These are phyloP conservation scores for Heliosperma pusillum DNA, from an alignment of 148 eudicot species.

Conservation along the genomic window DNA sequence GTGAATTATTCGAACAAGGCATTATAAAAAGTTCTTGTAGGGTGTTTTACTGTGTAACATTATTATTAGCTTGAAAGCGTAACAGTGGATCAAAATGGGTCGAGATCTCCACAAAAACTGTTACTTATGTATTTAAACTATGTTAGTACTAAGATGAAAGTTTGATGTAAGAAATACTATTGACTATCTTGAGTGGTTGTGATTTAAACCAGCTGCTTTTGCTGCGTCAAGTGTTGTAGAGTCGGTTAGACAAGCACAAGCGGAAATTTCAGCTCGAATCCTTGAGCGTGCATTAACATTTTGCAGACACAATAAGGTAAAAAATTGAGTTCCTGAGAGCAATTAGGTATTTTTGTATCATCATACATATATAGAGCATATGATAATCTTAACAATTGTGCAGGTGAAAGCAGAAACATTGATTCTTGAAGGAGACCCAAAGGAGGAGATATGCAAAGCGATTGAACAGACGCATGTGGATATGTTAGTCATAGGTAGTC, in stretches of 20 bases:
- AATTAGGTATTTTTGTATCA: neutral
- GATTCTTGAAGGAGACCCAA: constrained; percentile 46
- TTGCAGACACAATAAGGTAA: constrained; percentile 36
- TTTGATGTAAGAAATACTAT: too few relatives aligned
- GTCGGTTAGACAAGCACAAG: constrained; percentile 52
- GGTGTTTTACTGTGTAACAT: too few relatives aligned
- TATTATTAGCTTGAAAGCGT: too few relatives aligned
- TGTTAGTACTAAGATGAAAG: too few relatives aligned
- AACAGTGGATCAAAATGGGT: too few relatives aligned
- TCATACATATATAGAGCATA: neutral
- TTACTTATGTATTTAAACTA: too few relatives aligned
- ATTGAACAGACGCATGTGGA: constrained; percentile 55
- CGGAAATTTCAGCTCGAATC: constrained; percentile 40
- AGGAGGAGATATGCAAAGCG: constrained; percentile 62
- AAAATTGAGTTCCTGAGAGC: neutral
- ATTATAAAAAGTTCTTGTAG: too few relatives aligned
- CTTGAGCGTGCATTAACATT: constrained; percentile 48
- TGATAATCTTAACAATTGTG: neutral
- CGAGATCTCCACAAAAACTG: too few relatives aligned
- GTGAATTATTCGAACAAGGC: too few relatives aligned
- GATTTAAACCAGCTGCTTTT: constrained; percentile 38
- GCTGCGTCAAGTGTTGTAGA: constrained; percentile 43
- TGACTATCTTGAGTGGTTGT: neutral
- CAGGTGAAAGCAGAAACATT: constrained; percentile 36
- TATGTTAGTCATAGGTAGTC: constrained; percentile 69